Base-by-base conservation (phyloP, 1,139 yeast species). In the Yamadazyma siamensis region DNA sequence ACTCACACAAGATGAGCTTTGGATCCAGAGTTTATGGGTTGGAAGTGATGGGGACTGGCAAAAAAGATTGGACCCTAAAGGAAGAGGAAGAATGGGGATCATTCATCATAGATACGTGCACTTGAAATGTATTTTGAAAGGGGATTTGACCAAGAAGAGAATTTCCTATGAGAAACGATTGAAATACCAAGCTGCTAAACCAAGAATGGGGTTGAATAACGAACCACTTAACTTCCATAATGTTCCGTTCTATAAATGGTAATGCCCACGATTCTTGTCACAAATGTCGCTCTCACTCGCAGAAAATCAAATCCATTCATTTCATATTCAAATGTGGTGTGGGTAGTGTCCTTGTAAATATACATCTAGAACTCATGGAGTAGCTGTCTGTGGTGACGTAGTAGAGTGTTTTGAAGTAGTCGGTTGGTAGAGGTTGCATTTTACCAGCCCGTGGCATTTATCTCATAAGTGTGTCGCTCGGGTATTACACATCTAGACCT, bases 1-100 rank as follows among this genome's bases (percentile, higher is more conserved):
- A 2, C 57, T 83, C 41, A 60, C 81, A 42, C 71, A 76, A 13
- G 74, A 81, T 43, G 71, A 72, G 25, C 58, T 89, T 32, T 86
- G 81, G 49, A 74, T 91, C 38, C 79, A 82, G 31, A 85, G 85
- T 51, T 77, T 88, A 41, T 91, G 97, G 97, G 80, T 80, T 17
- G 96, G 96, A 28, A 79, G 87, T 39, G 97, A 89, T 55, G 96
- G 96, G 11, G 51, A 59, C 31, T 77, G 84, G 79, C 53, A 55
- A 29, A 81, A 76, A 56, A 75, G 94, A 54, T 59, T 80, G n/a
- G 96, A 89, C 46, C 71, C 75, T 50, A 88, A 87, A 64, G 96
- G 94, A 40, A 80, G 97, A 65, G 96, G 96, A 42, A 77, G 96
- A 57, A 69, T 75, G 23, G 97, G 97, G 52, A 61, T 84, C 32